Base-by-base conservation (phyloP, 1,284 basidiomycete genomes). In the Cryptococcus sp. region DNA sequence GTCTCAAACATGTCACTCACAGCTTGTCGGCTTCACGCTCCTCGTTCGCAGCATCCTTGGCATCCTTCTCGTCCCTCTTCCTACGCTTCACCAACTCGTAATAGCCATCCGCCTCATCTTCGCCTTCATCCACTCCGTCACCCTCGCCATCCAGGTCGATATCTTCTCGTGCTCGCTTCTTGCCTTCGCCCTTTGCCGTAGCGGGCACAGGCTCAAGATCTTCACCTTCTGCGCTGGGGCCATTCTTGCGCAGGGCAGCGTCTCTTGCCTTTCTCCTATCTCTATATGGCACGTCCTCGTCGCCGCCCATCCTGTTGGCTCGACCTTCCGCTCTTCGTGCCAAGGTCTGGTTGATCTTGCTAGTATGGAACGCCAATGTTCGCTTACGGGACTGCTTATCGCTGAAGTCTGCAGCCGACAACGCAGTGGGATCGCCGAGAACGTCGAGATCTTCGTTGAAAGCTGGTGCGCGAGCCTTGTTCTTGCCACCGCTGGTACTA, bases 321-420 rank as follows among this genome's bases (percentile, higher is more conserved):
- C 78, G 66, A 13, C 90, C 90, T 44, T 86, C 87, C 56, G 86
- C 84, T 50, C 91, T 83, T 57, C 88, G 83, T 17, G 87, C 85
- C 59, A 86, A 84, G 5, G 89, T 84, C 57, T 85, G 86, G 70
- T 91, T 90, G 69, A 97, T 93, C 74, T 88, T 88, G 57, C 89
- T 85, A 1, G 92, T 93, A 78, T 97, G 90, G 86, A 97, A 97
- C 35, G 88, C 87, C 22, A 97, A 83, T 10, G 89, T 85, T 61
- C 88, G 88, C 65, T 87, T 88, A 57, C 88, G 86, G 6, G 87
- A 86, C 41, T 81, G 84, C 77, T 96, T 96, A 80, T 96, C 93
- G 11, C 82, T 83, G 5, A 85, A 84, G 68, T 96, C 94, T 16
- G 85, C 84, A 23, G 83, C 79, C 56, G 85, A 82, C 19, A 97